Base-by-base conservation (phyloP, 2,329 filamentous ascomycete genomes). In the Aspergillus pseudoviridinutans region DNA sequence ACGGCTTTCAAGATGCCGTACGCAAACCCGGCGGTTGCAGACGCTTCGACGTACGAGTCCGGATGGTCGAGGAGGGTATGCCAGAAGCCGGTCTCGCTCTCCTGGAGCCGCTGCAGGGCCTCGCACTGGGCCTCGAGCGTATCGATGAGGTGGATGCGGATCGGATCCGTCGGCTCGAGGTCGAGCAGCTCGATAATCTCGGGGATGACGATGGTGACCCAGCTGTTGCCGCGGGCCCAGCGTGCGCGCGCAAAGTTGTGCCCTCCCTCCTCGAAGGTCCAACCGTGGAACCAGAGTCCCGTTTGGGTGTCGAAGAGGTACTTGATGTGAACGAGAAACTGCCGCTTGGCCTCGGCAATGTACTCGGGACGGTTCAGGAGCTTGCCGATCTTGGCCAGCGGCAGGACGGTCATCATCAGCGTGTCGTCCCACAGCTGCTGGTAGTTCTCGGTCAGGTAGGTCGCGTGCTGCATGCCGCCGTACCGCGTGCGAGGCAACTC, bases 371-470 rank as follows among this genome's bases (percentile, higher is more conserved):
- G 79, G 59, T 83, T 79, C 2, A 93, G 80, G 3, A 91, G 78
- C 56, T 86, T 81, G 0, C 90, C 90, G 59, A 92, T 92, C 77
- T 92, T 92, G 20, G 89, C 89, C 20, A 92, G 79, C 1, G 90
- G 90, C 74, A 92, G 77, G 5, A 91, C 89, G 0, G 88, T 92
- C 90, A 93, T 93, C 89, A 93, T 92, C 49, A 93, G 79, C 5
- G 90, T 93, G 70, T 93, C 90, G 64, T 92, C 90, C 90, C 90
- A 93, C 24, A 92, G 79, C 76, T 92, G 87, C 70, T 90, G 82
- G 60, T 86, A 80, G 72, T 93, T 91, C 61, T 83, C 80, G 2
- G 84, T 82, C 32, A 87, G 74, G 65, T 92, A 92, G 0, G 89
- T 92, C 59, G 88, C 84, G 73, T 90, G 89, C 72, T 91, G 88